Percentiles rank a stretch among this genome's conserved stretches.
These are phyloP conservation scores for Pyrenophora seminiperda DNA, from an alignment of 2,329 filamentous ascomycete species.

Conservation along the genomic window DNA sequence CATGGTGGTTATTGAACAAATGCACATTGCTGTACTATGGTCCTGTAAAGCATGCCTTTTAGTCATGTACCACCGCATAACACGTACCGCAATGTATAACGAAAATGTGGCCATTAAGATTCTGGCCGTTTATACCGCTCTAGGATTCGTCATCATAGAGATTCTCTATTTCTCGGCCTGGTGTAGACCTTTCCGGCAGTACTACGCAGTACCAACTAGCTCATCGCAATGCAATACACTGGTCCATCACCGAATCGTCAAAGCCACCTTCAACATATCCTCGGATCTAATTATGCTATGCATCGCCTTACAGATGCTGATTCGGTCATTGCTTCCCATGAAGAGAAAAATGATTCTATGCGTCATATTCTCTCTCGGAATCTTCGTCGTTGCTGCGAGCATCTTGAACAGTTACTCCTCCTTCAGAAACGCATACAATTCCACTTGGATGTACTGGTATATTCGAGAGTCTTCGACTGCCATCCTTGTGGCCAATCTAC, in stretches of 20 bases:
- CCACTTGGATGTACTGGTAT: constrained; percentile 43
- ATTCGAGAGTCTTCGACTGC: constrained; percentile 38
- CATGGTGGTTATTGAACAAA: constrained; percentile 60
- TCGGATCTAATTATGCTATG: constrained; percentile 54
- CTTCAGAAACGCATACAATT: constrained; percentile 31
- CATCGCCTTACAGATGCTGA: constrained; percentile 54
- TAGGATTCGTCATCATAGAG: constrained; percentile 57
- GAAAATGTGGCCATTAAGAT: constrained; percentile 49
- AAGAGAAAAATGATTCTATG: constrained; percentile 61
- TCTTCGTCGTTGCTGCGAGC: constrained; percentile 56
- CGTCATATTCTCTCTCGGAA: constrained; percentile 62
- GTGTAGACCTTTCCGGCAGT: constrained; percentile 59
- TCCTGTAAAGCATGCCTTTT: constrained; percentile 60
- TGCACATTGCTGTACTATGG: constrained; percentile 59
- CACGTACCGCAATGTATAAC: constrained; percentile 38
- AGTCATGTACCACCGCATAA: constrained; percentile 59
- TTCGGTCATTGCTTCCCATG: constrained; percentile 50
- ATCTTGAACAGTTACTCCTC: constrained; percentile 56
- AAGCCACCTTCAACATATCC: constrained; percentile 52
- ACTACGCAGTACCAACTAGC: constrained; percentile 57
- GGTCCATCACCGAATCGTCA: constrained; percentile 47
- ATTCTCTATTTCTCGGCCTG: constrained; percentile 59
- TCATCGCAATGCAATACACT: constrained; percentile 44
- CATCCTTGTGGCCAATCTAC: constrained; percentile 57
- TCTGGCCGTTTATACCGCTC: constrained; percentile 53